Evolutionary conservation across 2,329 filamentous ascomycete genomes (phyloP).

Genomic region (Xylariaceae sp.): DNA sequence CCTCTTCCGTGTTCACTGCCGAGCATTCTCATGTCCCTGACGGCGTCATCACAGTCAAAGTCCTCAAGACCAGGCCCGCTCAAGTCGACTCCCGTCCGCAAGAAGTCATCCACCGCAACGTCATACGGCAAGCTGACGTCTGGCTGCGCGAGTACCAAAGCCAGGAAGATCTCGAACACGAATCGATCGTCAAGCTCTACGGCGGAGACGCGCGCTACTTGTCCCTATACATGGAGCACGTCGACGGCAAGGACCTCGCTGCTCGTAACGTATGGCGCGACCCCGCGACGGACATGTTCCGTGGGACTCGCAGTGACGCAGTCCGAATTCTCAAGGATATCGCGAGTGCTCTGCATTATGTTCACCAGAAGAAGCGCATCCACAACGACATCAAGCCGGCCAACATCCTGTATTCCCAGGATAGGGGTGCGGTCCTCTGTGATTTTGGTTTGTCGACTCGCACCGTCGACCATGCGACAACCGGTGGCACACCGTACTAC

Average conservation of each 20-base stretch:
- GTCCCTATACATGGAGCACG: conserved; percentile 57
- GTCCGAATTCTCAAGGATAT: conserved; percentile 50
- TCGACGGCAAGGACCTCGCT: conserved; percentile 51
- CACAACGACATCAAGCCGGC: conserved; percentile 60
- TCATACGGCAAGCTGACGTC: conserved; percentile 55
- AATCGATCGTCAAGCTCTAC: conserved; percentile 53
- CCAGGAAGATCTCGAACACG: conserved; percentile 50
- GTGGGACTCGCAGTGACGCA: conserved; percentile 44
- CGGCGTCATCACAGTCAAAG: conserved; percentile 54
- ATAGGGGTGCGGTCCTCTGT: conserved; percentile 54
- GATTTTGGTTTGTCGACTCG: conserved; percentile 54
- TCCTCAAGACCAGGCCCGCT: conserved; percentile 48
- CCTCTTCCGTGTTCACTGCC: conserved; percentile 53
- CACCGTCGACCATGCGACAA: conserved; percentile 40
- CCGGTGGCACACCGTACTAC: conserved; percentile 57
- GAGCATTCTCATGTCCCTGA: conserved; percentile 48
- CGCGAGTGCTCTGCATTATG: conserved; percentile 48
- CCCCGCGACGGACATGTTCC: conserved; percentile 42
- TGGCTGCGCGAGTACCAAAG: conserved; percentile 54
- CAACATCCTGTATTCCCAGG: conserved; percentile 55
- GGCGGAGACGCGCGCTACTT: conserved; percentile 56
- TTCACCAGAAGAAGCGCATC: conserved; percentile 48
- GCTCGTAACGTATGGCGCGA: conserved; percentile 46
- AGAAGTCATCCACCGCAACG: conserved; percentile 44
- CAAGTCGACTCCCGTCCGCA: conserved; percentile 40